Percentiles rank a stretch among this genome's conserved stretches.
phyloP scores from a whole-genome alignment of 805 yeast genomes.

The Diddensiella caesifluorescens region DNA sequence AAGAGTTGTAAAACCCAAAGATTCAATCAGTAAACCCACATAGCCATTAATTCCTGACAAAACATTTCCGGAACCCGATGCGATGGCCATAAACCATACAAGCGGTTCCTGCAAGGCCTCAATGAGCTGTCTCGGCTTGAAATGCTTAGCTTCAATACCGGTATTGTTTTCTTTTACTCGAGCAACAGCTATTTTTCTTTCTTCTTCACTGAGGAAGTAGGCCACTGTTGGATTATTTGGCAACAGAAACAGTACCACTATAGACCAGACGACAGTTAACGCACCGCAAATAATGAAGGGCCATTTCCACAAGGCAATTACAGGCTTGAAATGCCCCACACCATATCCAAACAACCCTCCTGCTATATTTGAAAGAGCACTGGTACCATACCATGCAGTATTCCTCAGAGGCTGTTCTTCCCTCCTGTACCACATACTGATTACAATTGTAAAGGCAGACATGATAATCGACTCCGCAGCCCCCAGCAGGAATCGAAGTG shows the following conservation, averaged over 20 bases:
- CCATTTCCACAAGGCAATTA: conserved; percentile 42
- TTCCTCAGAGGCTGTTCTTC: conserved; percentile 30
- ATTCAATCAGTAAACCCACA: conserved; percentile 41
- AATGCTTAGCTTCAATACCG: conserved; percentile 51
- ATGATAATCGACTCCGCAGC: conserved; percentile 44
- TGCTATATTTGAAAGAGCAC: conserved; percentile 36
- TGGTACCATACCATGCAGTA: conserved; percentile 34
- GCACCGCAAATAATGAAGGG: conserved; percentile 52
- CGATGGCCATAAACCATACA: conserved; percentile 39
- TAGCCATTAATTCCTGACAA: conserved; percentile 38
- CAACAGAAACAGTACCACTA: conserved; percentile 24
- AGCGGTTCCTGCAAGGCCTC: conserved; percentile 47
- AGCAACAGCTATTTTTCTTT: conserved; percentile 44
- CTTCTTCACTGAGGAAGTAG: conserved; percentile 40
- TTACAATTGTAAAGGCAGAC: conserved; percentile 47
- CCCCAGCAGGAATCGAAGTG: conserved; percentile 45
- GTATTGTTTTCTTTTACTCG: conserved; percentile 49
- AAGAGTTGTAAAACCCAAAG: conserved; percentile 21
- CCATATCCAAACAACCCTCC: conserved; percentile 50
- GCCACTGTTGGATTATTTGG: conserved; percentile 48
- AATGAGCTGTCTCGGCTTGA: conserved; percentile 48
- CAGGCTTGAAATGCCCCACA: conserved; percentile 23
- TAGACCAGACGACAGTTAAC: conserved; percentile 37
- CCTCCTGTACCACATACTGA: conserved; percentile 46
- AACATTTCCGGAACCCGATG: conserved; percentile 30